Evolutionary conservation across 176 grass and related monocot genomes (phyloP), one percentile per base, ranked within the genome.

Genomic region (Lolium perenne): DNA sequence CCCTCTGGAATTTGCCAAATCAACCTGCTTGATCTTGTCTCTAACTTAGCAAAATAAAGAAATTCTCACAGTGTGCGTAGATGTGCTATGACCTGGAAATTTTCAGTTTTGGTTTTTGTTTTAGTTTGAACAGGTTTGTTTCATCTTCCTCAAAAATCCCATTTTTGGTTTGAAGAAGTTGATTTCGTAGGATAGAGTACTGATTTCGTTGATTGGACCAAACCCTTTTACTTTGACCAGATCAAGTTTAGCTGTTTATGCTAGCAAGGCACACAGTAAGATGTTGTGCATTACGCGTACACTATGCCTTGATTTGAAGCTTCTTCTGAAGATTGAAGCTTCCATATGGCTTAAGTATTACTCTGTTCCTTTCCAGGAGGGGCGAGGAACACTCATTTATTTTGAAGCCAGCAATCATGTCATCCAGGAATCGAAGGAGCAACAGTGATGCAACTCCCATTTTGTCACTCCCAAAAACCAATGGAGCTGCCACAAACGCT

Each of bases 311-410:
- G 21, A 47, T 74, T 80, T 58, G 54, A 49, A 63, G 23, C 71
- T 74, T 85, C 60, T 86, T 35, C 53, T 0, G 9, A 25, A 77
- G 45, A 6, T 15, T 15, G n/a, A 45, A 71, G 56, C 38, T 84
- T 84, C 70, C 25, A 64, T 51, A 49, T 92, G 21, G 79, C 46
- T 81, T 48, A 75, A 58, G 41, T 21, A 73, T 47, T 69, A 82
- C 58, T 60, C 29, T 76, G 2, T 74, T 89, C 23, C 25, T 91
- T 82, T 99, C 13, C 81, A 99, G 97, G 97, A 90, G 82, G 26
- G 92, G 90, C 6, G 94, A 96, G 84, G 92, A 99, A 40, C 97
- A 99, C 89, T 99, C 97, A 77, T 99, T 96, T 85, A 92, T 99
- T 93, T 90, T 99, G 66, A 99, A 99, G 85, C 90, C 91, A 82